Evolutionary conservation across 257 asterid species (phyloP).

Genomic region (Datura wrightii): DNA sequence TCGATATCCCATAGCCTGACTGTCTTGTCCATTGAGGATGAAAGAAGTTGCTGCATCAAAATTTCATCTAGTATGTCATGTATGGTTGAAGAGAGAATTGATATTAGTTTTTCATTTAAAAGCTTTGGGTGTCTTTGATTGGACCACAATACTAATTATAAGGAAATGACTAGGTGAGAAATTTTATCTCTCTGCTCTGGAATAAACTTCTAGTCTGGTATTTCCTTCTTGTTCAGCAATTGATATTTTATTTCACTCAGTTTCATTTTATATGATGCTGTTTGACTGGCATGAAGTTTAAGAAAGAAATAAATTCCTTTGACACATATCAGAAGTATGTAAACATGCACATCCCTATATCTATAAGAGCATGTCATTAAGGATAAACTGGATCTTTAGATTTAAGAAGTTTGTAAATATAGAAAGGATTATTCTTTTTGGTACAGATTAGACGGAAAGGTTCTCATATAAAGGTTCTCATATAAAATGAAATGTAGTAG

Average conservation of each 20-base stretch:
- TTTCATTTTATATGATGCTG: not conserved
- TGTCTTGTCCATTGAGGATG: constrained; percentile 92
- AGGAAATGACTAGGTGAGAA: not conserved
- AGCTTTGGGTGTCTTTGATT: not conserved
- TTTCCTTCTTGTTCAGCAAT: constrained; percentile 10
- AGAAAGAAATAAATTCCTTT: not conserved
- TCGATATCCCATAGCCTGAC: constrained; percentile 83
- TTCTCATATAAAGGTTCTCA: not conserved
- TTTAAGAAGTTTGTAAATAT: not conserved
- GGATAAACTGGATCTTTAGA: not conserved
- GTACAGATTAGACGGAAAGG: not conserved
- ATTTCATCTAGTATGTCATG: not conserved
- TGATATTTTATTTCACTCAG: not conserved
- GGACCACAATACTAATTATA: no score
- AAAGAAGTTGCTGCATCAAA: constrained; percentile 68
- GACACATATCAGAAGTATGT: not conserved
- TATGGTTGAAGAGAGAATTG: not conserved
- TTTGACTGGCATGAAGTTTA: not conserved
- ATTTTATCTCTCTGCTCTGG: not conserved
- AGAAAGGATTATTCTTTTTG: not conserved
- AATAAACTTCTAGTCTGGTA: not conserved
- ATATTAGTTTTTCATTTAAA: not conserved
- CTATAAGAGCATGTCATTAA: not conserved
- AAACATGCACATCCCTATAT: not conserved
- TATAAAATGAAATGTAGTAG: not conserved